Evolutionary conservation across 257 asterid genomes (phyloP).

Genomic region (Galeopsis tetrahit): DNA sequence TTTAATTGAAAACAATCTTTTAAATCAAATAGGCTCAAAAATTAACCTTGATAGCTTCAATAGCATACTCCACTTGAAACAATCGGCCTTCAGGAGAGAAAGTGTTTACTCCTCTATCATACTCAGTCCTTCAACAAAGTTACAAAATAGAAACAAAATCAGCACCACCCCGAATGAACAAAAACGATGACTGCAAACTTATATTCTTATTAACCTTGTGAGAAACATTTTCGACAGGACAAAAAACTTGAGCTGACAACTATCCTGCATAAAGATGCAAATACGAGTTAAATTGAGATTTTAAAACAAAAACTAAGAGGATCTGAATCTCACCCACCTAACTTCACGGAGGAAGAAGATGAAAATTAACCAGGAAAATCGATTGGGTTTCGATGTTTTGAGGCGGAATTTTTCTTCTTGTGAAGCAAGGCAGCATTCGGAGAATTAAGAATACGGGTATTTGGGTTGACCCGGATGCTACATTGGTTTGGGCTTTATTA

Average conservation of each 20-base stretch:
- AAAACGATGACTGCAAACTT: conserved; percentile 8
- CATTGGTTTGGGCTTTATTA: conserved; percentile 14
- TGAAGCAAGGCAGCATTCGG: conserved; percentile 35
- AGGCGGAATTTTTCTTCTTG: conserved; percentile 38
- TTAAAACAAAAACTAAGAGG: conserved; percentile 19
- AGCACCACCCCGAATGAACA: not conserved
- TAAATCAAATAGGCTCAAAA: not conserved
- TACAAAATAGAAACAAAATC: conserved; percentile 1
- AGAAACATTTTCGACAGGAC: conserved; percentile 61
- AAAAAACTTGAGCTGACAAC: conserved; percentile 27
- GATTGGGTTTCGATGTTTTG: conserved; percentile 18
- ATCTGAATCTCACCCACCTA: conserved; percentile 35
- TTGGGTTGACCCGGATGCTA: conserved; percentile 35
- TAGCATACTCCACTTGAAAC: conserved; percentile 93
- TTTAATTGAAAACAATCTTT: not conserved
- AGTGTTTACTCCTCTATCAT: conserved; percentile 94
- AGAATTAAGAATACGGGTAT: conserved; percentile 6
- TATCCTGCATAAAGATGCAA: conserved; percentile 34
- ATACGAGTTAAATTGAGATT: conserved; percentile 8
- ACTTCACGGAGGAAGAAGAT: conserved; percentile 27
- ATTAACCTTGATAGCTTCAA: conserved; percentile 87
- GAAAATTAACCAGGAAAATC: conserved; percentile 8
- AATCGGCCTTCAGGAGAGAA: conserved; percentile 95
- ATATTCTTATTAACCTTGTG: conserved; percentile 58
- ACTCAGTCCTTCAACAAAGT: conserved; percentile 64